Evolutionary conservation across 2,329 filamentous ascomycete genomes (phyloP).

Genomic region (Rutstroemia sydowiana): DNA sequence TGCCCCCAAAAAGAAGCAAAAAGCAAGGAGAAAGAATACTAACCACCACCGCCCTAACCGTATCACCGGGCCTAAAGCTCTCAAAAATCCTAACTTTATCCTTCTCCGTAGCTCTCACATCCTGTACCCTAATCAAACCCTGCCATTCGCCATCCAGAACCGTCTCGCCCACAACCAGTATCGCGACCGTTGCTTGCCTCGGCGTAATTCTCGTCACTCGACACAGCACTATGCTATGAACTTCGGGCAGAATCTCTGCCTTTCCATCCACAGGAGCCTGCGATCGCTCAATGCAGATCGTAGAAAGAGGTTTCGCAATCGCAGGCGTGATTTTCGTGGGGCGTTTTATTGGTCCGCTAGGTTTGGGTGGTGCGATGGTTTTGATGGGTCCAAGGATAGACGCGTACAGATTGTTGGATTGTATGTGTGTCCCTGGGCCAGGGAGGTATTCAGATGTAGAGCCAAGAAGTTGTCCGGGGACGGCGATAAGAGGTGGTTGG

Average conservation of each 20-base stretch:
- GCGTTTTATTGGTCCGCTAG: slow-evolving; percentile 46
- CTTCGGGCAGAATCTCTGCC: slow-evolving; percentile 71
- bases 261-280: slow-evolving; percentile 31
- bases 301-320: slow-evolving; percentile 38
- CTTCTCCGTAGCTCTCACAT: slow-evolving; percentile 91
- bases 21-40: slow-evolving; percentile 7
- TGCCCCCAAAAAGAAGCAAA: neutral
- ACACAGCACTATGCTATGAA: slow-evolving; percentile 73
- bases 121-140: slow-evolving; percentile 78
- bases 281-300: slow-evolving; percentile 44
- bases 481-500: slow-evolving; percentile 41
- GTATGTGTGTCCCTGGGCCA: slow-evolving; percentile 78
- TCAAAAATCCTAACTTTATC: slow-evolving; percentile 88
- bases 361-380: slow-evolving; percentile 37
- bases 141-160: slow-evolving; percentile 76
- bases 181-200: slow-evolving; percentile 77
- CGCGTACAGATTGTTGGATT: slow-evolving; percentile 67
- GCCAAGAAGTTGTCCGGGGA: slow-evolving; percentile 79
- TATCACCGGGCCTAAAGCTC: slow-evolving; percentile 85
- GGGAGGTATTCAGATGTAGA: slow-evolving; percentile 57
- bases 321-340: slow-evolving; percentile 49
- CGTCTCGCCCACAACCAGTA: slow-evolving; percentile 70
- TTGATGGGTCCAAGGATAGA: slow-evolving; percentile 72
- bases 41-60: slow-evolving; percentile 79
- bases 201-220: slow-evolving; percentile 80